These are phyloP conservation scores for Cercospora beticola DNA, from an alignment of 2,329 filamentous ascomycete genomes.

Conservation along the genomic window DNA sequence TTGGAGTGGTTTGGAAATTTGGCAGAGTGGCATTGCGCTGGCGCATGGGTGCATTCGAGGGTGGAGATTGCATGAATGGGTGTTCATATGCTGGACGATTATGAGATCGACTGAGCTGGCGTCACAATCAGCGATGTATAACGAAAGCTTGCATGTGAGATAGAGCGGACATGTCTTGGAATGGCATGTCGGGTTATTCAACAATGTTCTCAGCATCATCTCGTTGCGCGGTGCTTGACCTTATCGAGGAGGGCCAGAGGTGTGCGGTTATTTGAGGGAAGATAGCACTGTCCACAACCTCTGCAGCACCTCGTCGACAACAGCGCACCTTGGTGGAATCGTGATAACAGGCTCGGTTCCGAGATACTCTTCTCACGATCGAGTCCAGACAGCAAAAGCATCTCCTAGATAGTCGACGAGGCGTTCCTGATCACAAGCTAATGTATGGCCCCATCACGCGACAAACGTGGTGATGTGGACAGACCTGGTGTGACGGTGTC, in stretches of 20 bases:
- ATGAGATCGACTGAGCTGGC: constrained; percentile 3
- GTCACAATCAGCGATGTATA: background rate
- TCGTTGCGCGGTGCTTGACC: background rate
- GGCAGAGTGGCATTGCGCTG: constrained; percentile 16
- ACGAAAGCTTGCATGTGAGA: constrained; percentile 3
- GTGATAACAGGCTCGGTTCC: background rate
- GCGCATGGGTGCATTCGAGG: constrained; percentile 18
- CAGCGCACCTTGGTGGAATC: background rate
- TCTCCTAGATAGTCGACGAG: background rate
- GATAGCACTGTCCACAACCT: background rate
- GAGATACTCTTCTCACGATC: background rate
- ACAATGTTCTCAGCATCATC: background rate
- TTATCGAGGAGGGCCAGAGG: background rate
- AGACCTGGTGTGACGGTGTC: constrained; percentile 4
- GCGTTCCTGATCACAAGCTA: constrained; percentile 5
- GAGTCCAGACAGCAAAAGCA: background rate
- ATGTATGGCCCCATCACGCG: constrained; percentile 5
- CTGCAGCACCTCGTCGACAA: background rate
- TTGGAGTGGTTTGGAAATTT: background rate
- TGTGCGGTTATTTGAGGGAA: background rate
- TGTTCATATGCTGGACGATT: constrained; percentile 8
- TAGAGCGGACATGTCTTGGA: background rate
- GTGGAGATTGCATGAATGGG: constrained; percentile 14
- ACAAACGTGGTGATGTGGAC: constrained; percentile 10
- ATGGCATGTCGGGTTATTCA: background rate